These are phyloP conservation scores for Zhuliangozyma parablackwelliae DNA, from an alignment of 1,139 yeast species.

Conservation along the genomic window DNA sequence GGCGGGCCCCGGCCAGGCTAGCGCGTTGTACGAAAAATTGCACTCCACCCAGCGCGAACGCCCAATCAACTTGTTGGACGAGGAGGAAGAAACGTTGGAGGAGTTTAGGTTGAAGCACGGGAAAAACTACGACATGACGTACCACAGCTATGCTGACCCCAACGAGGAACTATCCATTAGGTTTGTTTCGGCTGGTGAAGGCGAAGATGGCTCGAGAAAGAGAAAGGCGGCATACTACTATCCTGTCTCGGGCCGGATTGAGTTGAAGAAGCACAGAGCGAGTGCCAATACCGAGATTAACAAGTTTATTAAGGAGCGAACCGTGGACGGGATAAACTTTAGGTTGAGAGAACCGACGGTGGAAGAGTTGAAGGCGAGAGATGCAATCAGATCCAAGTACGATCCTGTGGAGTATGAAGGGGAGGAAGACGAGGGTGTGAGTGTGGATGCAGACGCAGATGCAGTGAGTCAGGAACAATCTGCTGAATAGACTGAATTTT, in stretches of 20 bases:
- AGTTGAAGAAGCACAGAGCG: constrained; percentile 76
- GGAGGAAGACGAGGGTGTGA: constrained; percentile 34
- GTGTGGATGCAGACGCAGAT: constrained; percentile 9
- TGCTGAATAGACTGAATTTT: constrained; percentile 1
- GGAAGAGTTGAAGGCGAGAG: constrained; percentile 64
- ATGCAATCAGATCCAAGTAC: constrained; percentile 59
- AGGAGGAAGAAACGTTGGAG: constrained; percentile 33
- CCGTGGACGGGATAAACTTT: constrained; percentile 53
- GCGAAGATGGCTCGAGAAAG: constrained; percentile 22
- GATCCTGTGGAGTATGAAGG: constrained; percentile 73
- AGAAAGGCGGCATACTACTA: constrained; percentile 66
- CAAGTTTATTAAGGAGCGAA: constrained; percentile 46
- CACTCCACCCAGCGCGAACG: constrained; percentile 49
- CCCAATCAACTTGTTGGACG: constrained; percentile 39
- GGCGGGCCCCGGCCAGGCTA: constrained; percentile 24
- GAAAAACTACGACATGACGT: constrained; percentile 79
- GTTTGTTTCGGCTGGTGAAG: constrained; percentile 41
- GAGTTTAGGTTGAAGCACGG: constrained; percentile 55
- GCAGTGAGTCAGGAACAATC: constrained; percentile 1
- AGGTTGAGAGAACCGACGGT: constrained; percentile 71
- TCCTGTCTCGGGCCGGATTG: constrained; percentile 75
- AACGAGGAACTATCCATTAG: constrained; percentile 45
- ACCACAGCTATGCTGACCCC: constrained; percentile 41
- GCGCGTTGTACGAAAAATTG: constrained; percentile 38
- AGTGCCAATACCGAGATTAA: constrained; percentile 46